Percentiles rank a stretch among this genome's conserved stretches.
Conservation (phyloP, 352 stramenopile genomes). For the Globisporangium viniferum region DNA sequence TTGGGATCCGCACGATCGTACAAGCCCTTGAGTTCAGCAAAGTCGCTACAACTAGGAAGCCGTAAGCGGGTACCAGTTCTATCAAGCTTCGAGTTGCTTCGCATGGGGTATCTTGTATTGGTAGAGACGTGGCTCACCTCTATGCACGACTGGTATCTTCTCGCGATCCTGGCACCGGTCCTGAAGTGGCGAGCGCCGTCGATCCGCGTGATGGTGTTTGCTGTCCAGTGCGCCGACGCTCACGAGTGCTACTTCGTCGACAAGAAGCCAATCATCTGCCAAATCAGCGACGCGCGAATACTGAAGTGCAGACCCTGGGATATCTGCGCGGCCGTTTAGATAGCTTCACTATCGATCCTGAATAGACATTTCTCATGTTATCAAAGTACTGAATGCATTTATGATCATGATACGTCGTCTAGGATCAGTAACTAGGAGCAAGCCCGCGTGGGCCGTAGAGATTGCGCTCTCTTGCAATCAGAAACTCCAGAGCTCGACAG, state of each 20-base stretch:
- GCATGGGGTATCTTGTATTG: conserved; percentile 10
- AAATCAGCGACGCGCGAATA: background rate
- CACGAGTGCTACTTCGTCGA: background rate
- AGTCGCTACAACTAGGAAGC: background rate
- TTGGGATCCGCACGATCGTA: background rate
- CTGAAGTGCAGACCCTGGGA: background rate
- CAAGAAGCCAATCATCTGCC: background rate
- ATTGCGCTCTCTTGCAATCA: conserved; percentile 19
- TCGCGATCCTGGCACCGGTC: background rate
- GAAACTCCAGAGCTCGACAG: conserved; percentile 38
- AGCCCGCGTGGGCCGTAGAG: background rate
- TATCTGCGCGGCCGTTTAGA: background rate
- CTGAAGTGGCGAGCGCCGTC: background rate
- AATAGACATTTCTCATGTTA: too few relatives aligned
- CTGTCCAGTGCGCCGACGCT: background rate
- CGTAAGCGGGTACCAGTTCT: background rate
- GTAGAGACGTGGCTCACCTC: background rate
- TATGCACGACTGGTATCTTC: conserved; percentile 1
- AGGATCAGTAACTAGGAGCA: conserved; percentile 4
- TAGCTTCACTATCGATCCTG: background rate
- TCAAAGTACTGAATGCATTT: too few relatives aligned
- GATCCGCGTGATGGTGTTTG: conserved; percentile 3
- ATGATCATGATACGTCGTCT: too few relatives aligned
- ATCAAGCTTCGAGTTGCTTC: conserved; percentile 26
- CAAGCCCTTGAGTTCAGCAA: background rate